Percentiles rank a stretch among this genome's conserved stretches.
Conservation (phyloP, 2,329 filamentous ascomycete species). For the Colletotrichum trifolii region DNA sequence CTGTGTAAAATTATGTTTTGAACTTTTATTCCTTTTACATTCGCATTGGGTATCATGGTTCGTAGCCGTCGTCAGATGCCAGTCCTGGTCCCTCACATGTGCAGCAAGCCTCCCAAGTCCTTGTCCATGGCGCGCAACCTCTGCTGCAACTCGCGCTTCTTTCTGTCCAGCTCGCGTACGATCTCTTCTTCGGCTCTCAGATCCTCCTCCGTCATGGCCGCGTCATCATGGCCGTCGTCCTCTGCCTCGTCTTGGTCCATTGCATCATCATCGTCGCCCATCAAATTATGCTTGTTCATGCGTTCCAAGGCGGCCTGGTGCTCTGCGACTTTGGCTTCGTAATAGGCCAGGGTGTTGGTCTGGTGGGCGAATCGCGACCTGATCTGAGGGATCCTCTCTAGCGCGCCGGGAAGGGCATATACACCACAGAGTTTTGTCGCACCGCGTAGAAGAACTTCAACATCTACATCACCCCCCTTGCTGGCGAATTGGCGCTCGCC, state of each 20-base stretch:
- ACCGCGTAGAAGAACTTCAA: slow-evolving; percentile 84
- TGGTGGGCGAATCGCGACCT: slow-evolving; percentile 78
- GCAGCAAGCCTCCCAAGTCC: slow-evolving; percentile 64
- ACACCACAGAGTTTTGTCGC: slow-evolving; percentile 92
- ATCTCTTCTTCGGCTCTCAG: slow-evolving; percentile 76
- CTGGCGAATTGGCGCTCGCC: slow-evolving; percentile 59
- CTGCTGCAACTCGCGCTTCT: slow-evolving; percentile 66
- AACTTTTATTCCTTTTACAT: slow-evolving; percentile 22
- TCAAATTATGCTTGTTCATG: slow-evolving; percentile 74
- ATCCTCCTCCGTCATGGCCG: slow-evolving; percentile 74
- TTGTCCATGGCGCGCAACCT: slow-evolving; percentile 65
- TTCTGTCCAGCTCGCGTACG: slow-evolving; percentile 64
- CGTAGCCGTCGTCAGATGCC: slow-evolving; percentile 9
- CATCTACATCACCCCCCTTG: slow-evolving; percentile 79
- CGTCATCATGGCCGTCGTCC: slow-evolving; percentile 51
- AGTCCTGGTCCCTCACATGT: slow-evolving; percentile 54
- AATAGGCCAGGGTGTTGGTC: slow-evolving; percentile 78
- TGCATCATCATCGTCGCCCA: slow-evolving; percentile 65
- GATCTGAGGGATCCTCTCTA: slow-evolving; percentile 79
- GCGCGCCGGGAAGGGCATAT: slow-evolving; percentile 83
- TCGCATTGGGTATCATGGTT: slow-evolving; percentile 29
- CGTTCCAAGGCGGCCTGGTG: slow-evolving; percentile 79
- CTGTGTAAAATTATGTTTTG: neutral
- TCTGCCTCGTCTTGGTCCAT: slow-evolving; percentile 57
- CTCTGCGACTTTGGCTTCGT: slow-evolving; percentile 82